These are phyloP conservation scores for Aspergillus arachidicola DNA, from an alignment of 2,329 filamentous ascomycete genomes.

Conservation along the genomic window DNA sequence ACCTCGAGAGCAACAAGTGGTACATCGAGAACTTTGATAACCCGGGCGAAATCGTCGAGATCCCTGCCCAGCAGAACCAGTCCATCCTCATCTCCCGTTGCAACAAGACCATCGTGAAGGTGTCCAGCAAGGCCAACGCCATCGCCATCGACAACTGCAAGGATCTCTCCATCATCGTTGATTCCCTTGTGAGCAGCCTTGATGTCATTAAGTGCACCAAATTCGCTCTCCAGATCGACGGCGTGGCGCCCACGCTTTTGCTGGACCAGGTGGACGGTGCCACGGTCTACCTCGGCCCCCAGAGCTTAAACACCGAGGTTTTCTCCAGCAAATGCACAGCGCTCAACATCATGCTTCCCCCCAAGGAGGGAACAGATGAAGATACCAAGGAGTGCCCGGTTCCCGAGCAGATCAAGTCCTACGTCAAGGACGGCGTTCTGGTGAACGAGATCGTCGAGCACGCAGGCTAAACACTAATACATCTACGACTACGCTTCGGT, in stretches of 20 bases:
- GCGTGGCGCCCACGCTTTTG: slow-evolving; percentile 81
- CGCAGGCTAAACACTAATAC: slow-evolving; percentile 63
- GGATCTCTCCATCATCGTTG: slow-evolving; percentile 81
- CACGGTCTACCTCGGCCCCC: slow-evolving; percentile 80
- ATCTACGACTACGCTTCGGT: not conserved
- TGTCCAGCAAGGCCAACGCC: slow-evolving; percentile 95
- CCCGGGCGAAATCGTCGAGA: slow-evolving; percentile 70
- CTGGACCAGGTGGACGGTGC: slow-evolving; percentile 93
- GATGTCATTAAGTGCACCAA: slow-evolving; percentile 95
- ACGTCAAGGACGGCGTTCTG: slow-evolving; percentile 73
- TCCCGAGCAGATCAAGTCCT: slow-evolving; percentile 87
- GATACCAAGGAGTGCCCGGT: slow-evolving; percentile 87
- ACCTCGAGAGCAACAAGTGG: slow-evolving; percentile 91
- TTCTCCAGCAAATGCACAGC: slow-evolving; percentile 86
- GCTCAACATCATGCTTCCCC: slow-evolving; percentile 83
- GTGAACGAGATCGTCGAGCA: slow-evolving; percentile 96
- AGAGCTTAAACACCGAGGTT: slow-evolving; percentile 76
- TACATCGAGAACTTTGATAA: slow-evolving; percentile 92
- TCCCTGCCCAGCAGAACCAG: slow-evolving; percentile 80
- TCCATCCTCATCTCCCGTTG: slow-evolving; percentile 91
- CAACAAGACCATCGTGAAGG: slow-evolving; percentile 84
- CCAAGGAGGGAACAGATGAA: slow-evolving; percentile 65
- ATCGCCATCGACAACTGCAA: slow-evolving; percentile 90
- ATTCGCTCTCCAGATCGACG: slow-evolving; percentile 91
- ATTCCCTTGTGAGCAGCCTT: slow-evolving; percentile 85